These are phyloP conservation scores for Echium plantagineum DNA, from an alignment of 257 asterid genomes.

Conservation along the genomic window DNA sequence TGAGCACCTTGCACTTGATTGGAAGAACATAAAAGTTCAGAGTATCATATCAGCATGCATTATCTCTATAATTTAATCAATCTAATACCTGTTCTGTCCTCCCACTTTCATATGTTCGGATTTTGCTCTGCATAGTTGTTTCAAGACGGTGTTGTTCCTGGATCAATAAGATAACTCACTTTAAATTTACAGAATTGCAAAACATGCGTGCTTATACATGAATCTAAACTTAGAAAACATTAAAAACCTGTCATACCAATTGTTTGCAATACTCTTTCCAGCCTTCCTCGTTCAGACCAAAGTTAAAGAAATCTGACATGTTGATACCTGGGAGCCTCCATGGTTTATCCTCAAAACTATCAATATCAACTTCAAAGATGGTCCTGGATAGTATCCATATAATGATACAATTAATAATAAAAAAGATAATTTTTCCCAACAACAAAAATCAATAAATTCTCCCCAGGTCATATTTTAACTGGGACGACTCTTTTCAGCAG, in stretches of 20 bases:
- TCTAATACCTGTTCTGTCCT: constrained; percentile 80
- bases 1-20: neutral
- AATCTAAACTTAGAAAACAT: constrained; percentile 2
- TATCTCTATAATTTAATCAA: constrained; percentile 12
- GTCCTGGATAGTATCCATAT: constrained; percentile 47
- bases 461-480: no score
- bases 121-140: constrained; percentile 90
- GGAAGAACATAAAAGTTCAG: neutral
- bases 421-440: neutral
- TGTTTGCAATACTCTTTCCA: constrained; percentile 98
- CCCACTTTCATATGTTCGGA: constrained; percentile 92
- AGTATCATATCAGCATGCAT: neutral
- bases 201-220: neutral
- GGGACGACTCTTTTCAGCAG: no score
- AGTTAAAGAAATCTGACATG: constrained; percentile 82
- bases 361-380: constrained; percentile 95
- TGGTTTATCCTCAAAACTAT: constrained; percentile 89
- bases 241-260: constrained; percentile 44
- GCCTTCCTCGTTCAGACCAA: constrained; percentile 79
- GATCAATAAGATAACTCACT: constrained; percentile 13
- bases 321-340: constrained; percentile 83
- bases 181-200: constrained; percentile 14
- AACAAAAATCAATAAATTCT: neutral
- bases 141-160: constrained; percentile 94
- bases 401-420: neutral